These are phyloP conservation scores for Phlebiopsis flavidoalba DNA, from an alignment of 768 basidiomycete genomes.

Conservation along the genomic window DNA sequence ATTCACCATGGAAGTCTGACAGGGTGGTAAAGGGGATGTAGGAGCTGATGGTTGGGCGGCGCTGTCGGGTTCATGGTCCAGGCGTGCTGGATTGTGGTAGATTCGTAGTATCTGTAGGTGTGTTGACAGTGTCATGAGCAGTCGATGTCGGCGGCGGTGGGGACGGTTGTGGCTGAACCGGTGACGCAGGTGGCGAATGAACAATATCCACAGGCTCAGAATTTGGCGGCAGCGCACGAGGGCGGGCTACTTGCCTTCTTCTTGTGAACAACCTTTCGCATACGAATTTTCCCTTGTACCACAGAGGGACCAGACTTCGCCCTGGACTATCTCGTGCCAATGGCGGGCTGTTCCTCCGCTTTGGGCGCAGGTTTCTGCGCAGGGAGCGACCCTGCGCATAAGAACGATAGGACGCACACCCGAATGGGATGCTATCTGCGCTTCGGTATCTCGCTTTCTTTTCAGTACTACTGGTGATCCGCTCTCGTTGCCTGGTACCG, in stretches of 20 bases:
- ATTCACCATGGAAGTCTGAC: neutral
- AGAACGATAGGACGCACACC: slow-evolving; percentile 24
- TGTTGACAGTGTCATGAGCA: neutral
- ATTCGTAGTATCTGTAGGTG: neutral
- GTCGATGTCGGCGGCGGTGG: neutral
- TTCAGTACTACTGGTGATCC: slow-evolving; percentile 23
- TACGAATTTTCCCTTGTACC: slow-evolving; percentile 27
- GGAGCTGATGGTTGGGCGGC: neutral
- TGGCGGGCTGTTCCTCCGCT: neutral
- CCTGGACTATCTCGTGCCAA: neutral
- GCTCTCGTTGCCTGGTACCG: neutral
- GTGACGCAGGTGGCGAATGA: neutral
- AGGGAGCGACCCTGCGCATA: slow-evolving; percentile 29
- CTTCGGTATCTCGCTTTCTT: slow-evolving; percentile 26
- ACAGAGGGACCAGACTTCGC: slow-evolving; percentile 6
- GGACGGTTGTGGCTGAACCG: neutral
- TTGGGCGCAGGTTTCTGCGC: slow-evolving; percentile 10
- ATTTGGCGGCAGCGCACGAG: neutral
- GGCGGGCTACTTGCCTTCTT: slow-evolving; percentile 17
- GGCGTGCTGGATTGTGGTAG: neutral
- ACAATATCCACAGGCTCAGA: neutral
- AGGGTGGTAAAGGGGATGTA: neutral
- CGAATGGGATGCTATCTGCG: slow-evolving; percentile 16
- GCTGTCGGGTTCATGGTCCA: neutral
- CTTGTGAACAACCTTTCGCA: slow-evolving; percentile 36